phyloP scores from a whole-genome alignment of 192 early-diverging fungal species.

The Neocallimastix lanati region DNA sequence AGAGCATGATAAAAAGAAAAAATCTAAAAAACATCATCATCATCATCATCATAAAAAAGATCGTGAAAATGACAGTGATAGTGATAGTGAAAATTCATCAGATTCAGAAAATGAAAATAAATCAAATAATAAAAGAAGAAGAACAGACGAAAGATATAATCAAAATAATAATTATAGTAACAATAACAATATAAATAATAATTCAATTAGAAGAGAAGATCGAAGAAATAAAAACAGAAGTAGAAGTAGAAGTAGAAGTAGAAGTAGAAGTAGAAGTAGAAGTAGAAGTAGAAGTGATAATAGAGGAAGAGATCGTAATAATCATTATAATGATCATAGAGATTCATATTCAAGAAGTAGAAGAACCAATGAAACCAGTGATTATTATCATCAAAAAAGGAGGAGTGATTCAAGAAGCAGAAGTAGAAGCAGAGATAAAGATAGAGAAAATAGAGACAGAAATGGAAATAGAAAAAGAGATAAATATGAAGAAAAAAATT shows the following conservation, averaged over 20 bases:
- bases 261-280: conserved; percentile 9
- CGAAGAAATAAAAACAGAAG: not conserved
- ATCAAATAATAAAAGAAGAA: not conserved
- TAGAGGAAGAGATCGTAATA: conserved; percentile 3
- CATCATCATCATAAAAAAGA: not conserved
- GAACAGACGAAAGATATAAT: not conserved
- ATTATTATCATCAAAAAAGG: not conserved
- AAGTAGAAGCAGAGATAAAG: not conserved
- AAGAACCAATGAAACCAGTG: not conserved
- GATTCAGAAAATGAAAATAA: conserved; percentile 4
- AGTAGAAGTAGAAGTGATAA: conserved; percentile 2
- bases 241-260: conserved; percentile 9
- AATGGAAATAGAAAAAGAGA: not conserved
- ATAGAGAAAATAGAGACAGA: not conserved
- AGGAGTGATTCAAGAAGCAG: not conserved
- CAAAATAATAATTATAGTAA: too few species aligned
- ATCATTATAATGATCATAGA: not conserved
- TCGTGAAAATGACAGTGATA: not conserved
- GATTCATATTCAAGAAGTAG: not conserved
- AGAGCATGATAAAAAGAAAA: conserved; percentile 15
- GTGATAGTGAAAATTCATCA: conserved; percentile 1
- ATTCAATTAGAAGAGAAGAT: not conserved
- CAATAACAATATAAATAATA: not conserved
- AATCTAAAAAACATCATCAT: conserved; percentile 18
- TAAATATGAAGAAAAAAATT: not conserved